Base-by-base conservation (phyloP, 176 grass and related monocot genomes). In the Musa beccarii region DNA sequence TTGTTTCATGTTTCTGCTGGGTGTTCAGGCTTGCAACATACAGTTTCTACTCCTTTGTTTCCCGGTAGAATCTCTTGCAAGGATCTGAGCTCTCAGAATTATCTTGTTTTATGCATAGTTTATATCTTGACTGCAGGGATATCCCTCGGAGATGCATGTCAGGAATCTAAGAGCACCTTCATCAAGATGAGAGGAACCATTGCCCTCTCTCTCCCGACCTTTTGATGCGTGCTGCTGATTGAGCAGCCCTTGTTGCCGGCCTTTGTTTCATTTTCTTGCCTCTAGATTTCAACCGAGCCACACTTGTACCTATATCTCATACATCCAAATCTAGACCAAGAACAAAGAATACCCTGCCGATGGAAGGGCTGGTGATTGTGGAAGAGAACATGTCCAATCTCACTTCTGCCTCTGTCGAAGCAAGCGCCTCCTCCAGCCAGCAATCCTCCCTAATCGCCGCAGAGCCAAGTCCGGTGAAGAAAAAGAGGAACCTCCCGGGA, bases 351-450 rank as follows among this genome's bases (percentile, higher is more conserved):
- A 24, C 68, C 52, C 82, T 82, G 83, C 92, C 79, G 84, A 86
- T 93, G 72, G 89, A 92, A 82, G 83, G 80, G 84, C 55, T 91
- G 11, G 73, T 80, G 81, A 87, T 91, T 13, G 75, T 89, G 10
- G 95, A 98, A 21, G 95, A 98, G 85, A 98, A 91, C 84, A 91
- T 94, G 90, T 98, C 95, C 0, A 93, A 93, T 86, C 86, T 93
- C 12, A 98, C 95, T 66, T 98, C 95, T 49, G 90, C 95, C 23
- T 93, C 90, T 78, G 84, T 88, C 4, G 95, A 98, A 85, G 61
- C 83, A 66, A 93, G 95, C 65, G 88, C 91, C 64, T 87, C 95
- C 54, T 94, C 95, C 14, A 86, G 76, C 76, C 79, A 82, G 82
- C 83, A 80, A 50, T 87, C 49, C 55, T 87, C 85, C 53, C 76